Conservation (phyloP, 257 asterid species). For the Verbena officinalis region DNA sequence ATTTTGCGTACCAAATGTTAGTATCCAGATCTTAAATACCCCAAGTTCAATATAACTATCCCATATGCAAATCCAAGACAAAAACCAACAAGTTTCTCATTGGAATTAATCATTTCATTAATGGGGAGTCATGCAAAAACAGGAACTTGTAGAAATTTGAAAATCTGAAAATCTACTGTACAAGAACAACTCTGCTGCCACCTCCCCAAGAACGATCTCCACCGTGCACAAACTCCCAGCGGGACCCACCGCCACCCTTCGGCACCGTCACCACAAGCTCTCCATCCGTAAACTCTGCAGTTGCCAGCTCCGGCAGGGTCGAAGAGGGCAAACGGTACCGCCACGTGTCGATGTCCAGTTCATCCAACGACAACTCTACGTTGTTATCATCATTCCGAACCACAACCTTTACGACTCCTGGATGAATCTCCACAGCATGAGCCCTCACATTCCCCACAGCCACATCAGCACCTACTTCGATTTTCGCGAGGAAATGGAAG, state of each 20-base stretch:
- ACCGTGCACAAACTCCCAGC: constrained; percentile 31
- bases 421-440: constrained; percentile 70
- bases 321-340: constrained; percentile 58
- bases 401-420: constrained; percentile 70
- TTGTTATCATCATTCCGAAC: constrained; percentile 39
- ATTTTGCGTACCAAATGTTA: not conserved
- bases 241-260: constrained; percentile 30
- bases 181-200: constrained; percentile 44
- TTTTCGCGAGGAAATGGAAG: constrained; percentile 51
- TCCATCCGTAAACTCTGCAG: constrained; percentile 45
- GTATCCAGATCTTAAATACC: not conserved
- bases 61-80: not conserved
- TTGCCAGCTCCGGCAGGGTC: constrained; percentile 52
- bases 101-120: constrained; percentile 24
- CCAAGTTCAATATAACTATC: not conserved
- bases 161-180: constrained; percentile 33
- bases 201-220: constrained; percentile 37
- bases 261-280: constrained; percentile 66
- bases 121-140: not conserved
- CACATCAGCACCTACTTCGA: constrained; percentile 12
- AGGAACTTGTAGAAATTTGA: not conserved
- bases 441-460: constrained; percentile 37
- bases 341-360: constrained; percentile 64
- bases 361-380: constrained; percentile 44
- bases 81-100: not conserved